Base-by-base conservation (phyloP, 2,329 filamentous ascomycete genomes). In the Pseudogymnoascus sp. region DNA sequence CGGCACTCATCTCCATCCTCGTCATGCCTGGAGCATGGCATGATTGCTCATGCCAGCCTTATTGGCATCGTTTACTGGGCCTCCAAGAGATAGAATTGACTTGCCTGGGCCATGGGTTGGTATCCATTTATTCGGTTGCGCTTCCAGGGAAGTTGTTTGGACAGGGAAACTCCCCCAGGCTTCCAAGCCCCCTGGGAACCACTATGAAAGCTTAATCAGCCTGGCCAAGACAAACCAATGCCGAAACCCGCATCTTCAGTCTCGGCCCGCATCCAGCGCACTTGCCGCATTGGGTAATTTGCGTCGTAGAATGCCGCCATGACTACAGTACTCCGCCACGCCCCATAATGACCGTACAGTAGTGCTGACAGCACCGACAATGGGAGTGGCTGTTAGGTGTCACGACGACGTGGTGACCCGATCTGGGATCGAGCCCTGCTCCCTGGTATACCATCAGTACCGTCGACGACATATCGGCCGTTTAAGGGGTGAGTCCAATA, bases 41-140 rank as follows among this genome's bases (percentile, higher is more conserved):
- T 52, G 45, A 52, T n/a, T n/a, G 45, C 45, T n/a, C 26, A 30
- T 52, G 23, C 30, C 45, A 52, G 45, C 45, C 45, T 30, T 10
- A 26, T 30, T 30, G 4, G 45, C 45, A 52, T 30, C 45, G 45
- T 18, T 52, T 30, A 15, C 8, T 30, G n/a, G 9, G 30, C 30
- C 7, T 30, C 9, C 3, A 30, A 30, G 28, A 13, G 9, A 30
- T 30, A 26, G 15, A 12, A 52, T 52, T 52, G 45, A 18, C n/a
- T 30, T n/a, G 45, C 5, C 26, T 52, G 45, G 23, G 9, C 7
- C 15, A 26, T 52, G n/a, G 9, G 45, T 52, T 52, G 26, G 45
- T 15, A 52, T 6, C 45, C 23, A 5, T 30, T 19, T 26, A 5
- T 30, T 19, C 15, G 21, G 38, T 23, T 41, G 38, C 3, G 41